A percentile compares a stretch with the other conserved stretches of the same genome.
phyloP scores from a whole-genome alignment of 805 yeast species.

The Candida nitratophila region DNA sequence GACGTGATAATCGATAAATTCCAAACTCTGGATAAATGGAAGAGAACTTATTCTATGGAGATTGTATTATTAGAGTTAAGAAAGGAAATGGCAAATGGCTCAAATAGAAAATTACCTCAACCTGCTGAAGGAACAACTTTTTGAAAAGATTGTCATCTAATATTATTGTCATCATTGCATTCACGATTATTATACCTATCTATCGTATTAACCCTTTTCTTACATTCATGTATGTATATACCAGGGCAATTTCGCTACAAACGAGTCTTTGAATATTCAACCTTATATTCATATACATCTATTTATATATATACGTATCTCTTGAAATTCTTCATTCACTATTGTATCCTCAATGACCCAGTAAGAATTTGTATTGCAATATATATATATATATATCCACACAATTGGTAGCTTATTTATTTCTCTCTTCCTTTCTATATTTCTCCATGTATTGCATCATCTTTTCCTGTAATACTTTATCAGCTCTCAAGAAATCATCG shows the following conservation, averaged over 20 bases:
- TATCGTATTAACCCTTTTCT: not conserved
- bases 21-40: constrained; percentile 76
- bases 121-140: constrained; percentile 80
- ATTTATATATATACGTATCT: no score
- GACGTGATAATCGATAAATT: constrained; percentile 46
- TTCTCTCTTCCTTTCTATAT: constrained; percentile 2
- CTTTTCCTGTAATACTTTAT: constrained; percentile 19
- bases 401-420: not conserved
- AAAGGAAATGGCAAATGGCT: constrained; percentile 79
- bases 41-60: constrained; percentile 87
- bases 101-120: constrained; percentile 80
- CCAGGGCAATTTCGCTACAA: no score
- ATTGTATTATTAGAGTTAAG: constrained; percentile 83
- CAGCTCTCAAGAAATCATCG: constrained; percentile 24
- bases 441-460: constrained; percentile 22
- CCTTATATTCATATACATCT: no score
- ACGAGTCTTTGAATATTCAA: no score
- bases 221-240: no score
- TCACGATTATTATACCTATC: not conserved
- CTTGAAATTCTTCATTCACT: no score
- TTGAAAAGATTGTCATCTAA: constrained; percentile 1
- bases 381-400: not conserved
- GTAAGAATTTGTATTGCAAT: no score
- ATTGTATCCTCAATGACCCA: no score
- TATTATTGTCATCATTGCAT: not conserved